Evolutionary conservation across 2,329 filamentous ascomycete species (phyloP), one percentile per base, ranked within the genome.

Genomic region (Conoideocrella luteorostrata): DNA sequence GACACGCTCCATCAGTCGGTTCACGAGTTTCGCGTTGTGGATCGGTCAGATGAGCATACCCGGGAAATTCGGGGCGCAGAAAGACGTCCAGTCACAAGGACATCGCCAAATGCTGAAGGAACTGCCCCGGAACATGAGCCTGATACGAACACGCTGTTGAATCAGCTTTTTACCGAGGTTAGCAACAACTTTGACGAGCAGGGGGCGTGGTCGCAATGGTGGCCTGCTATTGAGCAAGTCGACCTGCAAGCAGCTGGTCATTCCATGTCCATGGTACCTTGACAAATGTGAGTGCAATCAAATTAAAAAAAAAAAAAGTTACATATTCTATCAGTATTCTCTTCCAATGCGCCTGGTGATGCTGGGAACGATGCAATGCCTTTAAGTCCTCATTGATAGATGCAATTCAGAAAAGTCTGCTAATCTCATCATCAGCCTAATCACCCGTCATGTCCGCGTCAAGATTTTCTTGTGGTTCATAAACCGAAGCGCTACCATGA

Each of bases 21-120:
- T 1, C 56, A 61, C 18, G 59, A 61, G 33, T 61, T 61, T 30
- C 54, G 58, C 3, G 52, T 54, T 6, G 50, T 62, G 2, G 58
- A 61, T 26, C 48, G 58, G 17, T 60, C 58, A 2, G 58, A 60
- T n/a, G 52, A 56, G 35, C 59, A 60, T 6, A 49, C 52, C 9
- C 50, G 58, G 36, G 57, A 62, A 41, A 56, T 62, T 32, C 51
- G 58, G 20, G 53, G 52, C 3, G 58, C 52, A 1, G 56, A 56
- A 18, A 41, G 49, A 6, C 45, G 18, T 13, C 24, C 39, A 15
- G 41, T 13, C 11, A 28, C 41, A 4, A n/a, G 12, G 9, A 39
- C 30, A 5, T 28, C 22, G 11, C 2, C 40, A 28, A 36, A 18
- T n/a, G 11, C 23, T 20, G 22, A 7, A 21, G 15, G 12, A 12